These are phyloP conservation scores for Schwanniomyces occidentalis DNA, from an alignment of 805 yeast species.

Conservation along the genomic window DNA sequence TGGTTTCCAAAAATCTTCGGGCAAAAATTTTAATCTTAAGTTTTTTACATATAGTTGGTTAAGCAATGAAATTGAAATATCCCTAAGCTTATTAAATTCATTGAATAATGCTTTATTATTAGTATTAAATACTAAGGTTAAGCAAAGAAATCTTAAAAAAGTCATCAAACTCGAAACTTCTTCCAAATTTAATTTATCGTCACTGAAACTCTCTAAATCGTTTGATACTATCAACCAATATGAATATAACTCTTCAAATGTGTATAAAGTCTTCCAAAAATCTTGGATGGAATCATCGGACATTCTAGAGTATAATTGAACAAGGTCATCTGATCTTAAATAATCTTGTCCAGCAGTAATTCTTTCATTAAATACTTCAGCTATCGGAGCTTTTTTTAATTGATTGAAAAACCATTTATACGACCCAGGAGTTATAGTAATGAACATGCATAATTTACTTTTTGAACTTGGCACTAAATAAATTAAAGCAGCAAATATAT, in stretches of 20 bases:
- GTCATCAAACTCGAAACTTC: slow-evolving; percentile 42
- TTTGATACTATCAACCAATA: slow-evolving; percentile 67
- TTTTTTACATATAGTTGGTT: slow-evolving; percentile 68
- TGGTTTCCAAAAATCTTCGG: slow-evolving; percentile 54
- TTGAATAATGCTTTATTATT: slow-evolving; percentile 8
- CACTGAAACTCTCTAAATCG: slow-evolving; percentile 57
- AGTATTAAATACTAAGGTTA: slow-evolving; percentile 47
- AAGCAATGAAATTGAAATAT: slow-evolving; percentile 50
- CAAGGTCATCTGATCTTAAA: slow-evolving; percentile 10
- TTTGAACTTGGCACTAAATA: slow-evolving; percentile 37
- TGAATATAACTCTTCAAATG: slow-evolving; percentile 63
- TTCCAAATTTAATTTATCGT: slow-evolving; percentile 38
- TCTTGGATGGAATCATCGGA: background rate
- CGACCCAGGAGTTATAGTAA: slow-evolving; percentile 42
- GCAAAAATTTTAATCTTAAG: slow-evolving; percentile 56
- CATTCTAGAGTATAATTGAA: slow-evolving; percentile 6
- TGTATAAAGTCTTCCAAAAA: slow-evolving; percentile 41
- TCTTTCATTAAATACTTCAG: slow-evolving; percentile 11
- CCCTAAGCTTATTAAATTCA: slow-evolving; percentile 19
- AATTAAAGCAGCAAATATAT: slow-evolving; percentile 29
- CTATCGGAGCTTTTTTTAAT: slow-evolving; percentile 20
- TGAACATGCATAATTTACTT: slow-evolving; percentile 39
- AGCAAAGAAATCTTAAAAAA: slow-evolving; percentile 52
- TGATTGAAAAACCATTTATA: slow-evolving; percentile 31
- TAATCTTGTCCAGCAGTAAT: slow-evolving; percentile 10